Percentiles rank a stretch among this genome's conserved stretches.
phyloP scores from a whole-genome alignment of 768 basidiomycete species.

The Auriculariales sp. region DNA sequence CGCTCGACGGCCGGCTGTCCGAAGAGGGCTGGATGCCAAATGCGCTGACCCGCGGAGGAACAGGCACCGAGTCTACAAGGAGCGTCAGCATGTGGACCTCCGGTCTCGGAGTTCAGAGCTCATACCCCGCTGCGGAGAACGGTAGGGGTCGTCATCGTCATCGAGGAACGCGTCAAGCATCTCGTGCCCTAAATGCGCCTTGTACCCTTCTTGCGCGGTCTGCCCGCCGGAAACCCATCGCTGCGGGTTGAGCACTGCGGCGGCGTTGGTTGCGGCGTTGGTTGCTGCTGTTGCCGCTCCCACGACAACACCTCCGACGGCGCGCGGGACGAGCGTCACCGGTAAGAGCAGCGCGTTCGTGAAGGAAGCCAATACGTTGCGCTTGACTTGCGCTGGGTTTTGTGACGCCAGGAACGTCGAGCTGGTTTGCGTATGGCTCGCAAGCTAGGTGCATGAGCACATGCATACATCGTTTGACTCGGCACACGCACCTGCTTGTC shows the following conservation, averaged over 20 bases:
- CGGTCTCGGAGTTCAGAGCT: too few relatives aligned
- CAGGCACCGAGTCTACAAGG: too few relatives aligned
- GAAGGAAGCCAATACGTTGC: conserved; percentile 85
- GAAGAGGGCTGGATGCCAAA: too few relatives aligned
- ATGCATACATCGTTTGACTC: background rate
- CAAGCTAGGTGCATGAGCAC: conserved; percentile 4
- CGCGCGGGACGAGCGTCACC: conserved; percentile 89
- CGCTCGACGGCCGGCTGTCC: background rate
- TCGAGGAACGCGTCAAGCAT: background rate
- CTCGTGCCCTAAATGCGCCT: conserved; percentile 2
- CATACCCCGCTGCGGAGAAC: too few relatives aligned
- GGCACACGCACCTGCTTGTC: conserved; percentile 45
- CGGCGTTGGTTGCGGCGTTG: conserved; percentile 65
- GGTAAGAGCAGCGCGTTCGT: conserved; percentile 79
- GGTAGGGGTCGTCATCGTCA: background rate
- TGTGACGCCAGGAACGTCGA: conserved; percentile 54
- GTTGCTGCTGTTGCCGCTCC: conserved; percentile 57
- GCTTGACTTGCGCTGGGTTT: conserved; percentile 85
- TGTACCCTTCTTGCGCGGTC: background rate
- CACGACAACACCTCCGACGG: conserved; percentile 38
- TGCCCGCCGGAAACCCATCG: conserved; percentile 62
- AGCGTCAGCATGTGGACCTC: too few relatives aligned
- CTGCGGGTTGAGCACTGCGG: conserved; percentile 82
- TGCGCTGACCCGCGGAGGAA: too few relatives aligned
- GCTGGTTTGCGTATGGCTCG: conserved; percentile 1